Evolutionary conservation across 352 stramenopile genomes (phyloP), one percentile per base, ranked within the genome.

Genomic region (Thraustochytrium striatum): DNA sequence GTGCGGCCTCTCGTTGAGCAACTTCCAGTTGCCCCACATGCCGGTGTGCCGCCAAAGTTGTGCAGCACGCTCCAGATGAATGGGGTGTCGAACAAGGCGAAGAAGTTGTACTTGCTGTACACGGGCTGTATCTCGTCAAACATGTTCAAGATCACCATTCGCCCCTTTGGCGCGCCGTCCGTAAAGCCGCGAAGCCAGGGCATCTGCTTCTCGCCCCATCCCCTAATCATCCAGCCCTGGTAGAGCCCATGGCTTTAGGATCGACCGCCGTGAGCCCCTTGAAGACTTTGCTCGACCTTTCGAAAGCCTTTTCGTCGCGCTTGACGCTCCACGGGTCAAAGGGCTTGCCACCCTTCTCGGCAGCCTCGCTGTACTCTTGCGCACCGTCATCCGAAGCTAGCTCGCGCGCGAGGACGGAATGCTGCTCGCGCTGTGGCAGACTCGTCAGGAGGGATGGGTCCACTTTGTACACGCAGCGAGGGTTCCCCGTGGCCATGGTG

Each of bases 121-220:
- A 84, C 79, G 7, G 78, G 53, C 11, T 73, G 16, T 7, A 62
- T 69, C 25, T 59, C 38, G 52, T 61, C 70, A 33, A 58, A 69
- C 82, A 87, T 85, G 72, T 85, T 81, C 41, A 81, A 82, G 1
- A 87, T 69, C 2, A 87, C 72, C 52, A 87, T 82, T 44, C 78
- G 33, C n/a, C 80, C 70, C 30, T 44, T 30, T 35, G 83, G 83
- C 30, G 73, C 70, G 39, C 61, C 78, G 36, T 69, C 55, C 57
- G 83, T 81, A 62, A 86, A 85, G 38, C 83, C 75, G 61, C 53
- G 69, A 21, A 88, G 38, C 44, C 80, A 65, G n/a, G 72, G 72
- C 0, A 80, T 72, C 36, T 83, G 62, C n/a, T 85, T 57, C 1
- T 68, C 52, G 21, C 79, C 58, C 83, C 82, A 84, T 3, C 68